These are phyloP conservation scores for Lanzia echinophila DNA, from an alignment of 2,329 filamentous ascomycete species.

Conservation along the genomic window DNA sequence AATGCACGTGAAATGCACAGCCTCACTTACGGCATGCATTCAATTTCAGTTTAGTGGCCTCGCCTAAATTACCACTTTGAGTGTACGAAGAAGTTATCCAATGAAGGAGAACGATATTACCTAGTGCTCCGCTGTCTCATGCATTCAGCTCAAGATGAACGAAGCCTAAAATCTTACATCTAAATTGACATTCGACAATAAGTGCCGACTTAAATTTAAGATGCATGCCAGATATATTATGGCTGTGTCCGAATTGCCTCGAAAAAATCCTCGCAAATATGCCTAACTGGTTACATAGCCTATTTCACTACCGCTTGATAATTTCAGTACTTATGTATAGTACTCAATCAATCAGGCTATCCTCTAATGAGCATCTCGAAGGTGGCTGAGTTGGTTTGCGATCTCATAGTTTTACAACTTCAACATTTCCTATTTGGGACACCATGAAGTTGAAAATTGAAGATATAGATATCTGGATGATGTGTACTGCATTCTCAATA, in stretches of 20 bases:
- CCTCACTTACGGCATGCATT: too few relatives aligned
- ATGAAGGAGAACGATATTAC: not conserved
- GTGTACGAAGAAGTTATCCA: conserved; percentile 7
- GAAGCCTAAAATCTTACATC: too few relatives aligned
- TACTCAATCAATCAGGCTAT: not conserved
- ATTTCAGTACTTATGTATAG: too few relatives aligned
- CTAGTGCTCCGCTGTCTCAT: not conserved
- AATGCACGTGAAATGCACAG: too few relatives aligned
- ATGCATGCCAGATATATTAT: too few relatives aligned
- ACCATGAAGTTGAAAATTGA: not conserved
- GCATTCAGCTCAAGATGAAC: not conserved
- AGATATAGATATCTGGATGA: not conserved
- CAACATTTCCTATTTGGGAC: not conserved
- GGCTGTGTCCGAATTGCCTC: too few relatives aligned
- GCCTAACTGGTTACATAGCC: too few relatives aligned
- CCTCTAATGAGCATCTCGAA: not conserved
- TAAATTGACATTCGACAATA: too few relatives aligned
- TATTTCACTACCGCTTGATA: too few relatives aligned
- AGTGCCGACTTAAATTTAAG: too few relatives aligned
- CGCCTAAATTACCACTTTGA: not conserved
- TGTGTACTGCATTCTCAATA: not conserved
- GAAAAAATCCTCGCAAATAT: too few relatives aligned
- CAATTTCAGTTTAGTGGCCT: not conserved
- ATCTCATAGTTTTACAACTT: not conserved
- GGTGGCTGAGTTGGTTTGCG: not conserved